Percentiles rank a stretch among this genome's conserved stretches.
phyloP scores from a whole-genome alignment of 2,329 filamentous ascomycete species.

The Hypoxylon sp. region DNA sequence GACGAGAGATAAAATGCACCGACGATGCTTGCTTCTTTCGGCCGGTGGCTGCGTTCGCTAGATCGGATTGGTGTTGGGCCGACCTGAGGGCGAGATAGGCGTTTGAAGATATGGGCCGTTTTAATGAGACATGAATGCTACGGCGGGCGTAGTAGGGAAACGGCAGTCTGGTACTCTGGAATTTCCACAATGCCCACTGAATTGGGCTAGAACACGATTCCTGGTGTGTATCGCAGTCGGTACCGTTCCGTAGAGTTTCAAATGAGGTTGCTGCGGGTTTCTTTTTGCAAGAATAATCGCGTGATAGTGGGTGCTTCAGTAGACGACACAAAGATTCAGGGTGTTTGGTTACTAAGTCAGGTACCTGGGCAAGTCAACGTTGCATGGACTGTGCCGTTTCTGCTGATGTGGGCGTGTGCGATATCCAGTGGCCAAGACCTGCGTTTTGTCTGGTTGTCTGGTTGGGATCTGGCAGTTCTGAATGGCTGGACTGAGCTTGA shows the following conservation, averaged over 20 bases:
- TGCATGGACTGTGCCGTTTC: conserved; percentile 40
- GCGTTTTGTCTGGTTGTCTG: conserved; percentile 29
- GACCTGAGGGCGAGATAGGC: conserved; percentile 35
- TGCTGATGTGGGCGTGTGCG: conserved; percentile 42
- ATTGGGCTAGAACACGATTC: conserved; percentile 20
- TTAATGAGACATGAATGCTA: conserved; percentile 39
- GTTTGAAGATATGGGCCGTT: conserved; percentile 34
- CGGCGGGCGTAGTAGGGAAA: conserved; percentile 20
- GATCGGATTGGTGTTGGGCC: conserved; percentile 39
- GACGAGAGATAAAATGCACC: conserved; percentile 26
- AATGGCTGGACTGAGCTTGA: conserved; percentile 36
- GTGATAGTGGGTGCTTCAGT: conserved; percentile 33
- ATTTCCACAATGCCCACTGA: conserved; percentile 4
- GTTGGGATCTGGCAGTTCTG: conserved; percentile 7
- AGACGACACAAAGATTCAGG: conserved; percentile 26
- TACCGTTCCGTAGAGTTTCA: neutral
- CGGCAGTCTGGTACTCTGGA: conserved; percentile 16
- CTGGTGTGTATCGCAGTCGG: neutral
- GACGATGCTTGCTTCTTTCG: conserved; percentile 38
- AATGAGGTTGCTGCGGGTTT: conserved; percentile 13
- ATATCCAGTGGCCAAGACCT: conserved; percentile 38
- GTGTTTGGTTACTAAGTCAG: conserved; percentile 29
- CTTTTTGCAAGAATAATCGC: conserved; percentile 29
- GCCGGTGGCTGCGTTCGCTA: conserved; percentile 35
- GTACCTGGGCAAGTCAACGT: conserved; percentile 42